Evolutionary conservation across 805 yeast genomes (phyloP), one percentile per base, ranked within the genome.

Genomic region (Clavispora carvajalis): DNA sequence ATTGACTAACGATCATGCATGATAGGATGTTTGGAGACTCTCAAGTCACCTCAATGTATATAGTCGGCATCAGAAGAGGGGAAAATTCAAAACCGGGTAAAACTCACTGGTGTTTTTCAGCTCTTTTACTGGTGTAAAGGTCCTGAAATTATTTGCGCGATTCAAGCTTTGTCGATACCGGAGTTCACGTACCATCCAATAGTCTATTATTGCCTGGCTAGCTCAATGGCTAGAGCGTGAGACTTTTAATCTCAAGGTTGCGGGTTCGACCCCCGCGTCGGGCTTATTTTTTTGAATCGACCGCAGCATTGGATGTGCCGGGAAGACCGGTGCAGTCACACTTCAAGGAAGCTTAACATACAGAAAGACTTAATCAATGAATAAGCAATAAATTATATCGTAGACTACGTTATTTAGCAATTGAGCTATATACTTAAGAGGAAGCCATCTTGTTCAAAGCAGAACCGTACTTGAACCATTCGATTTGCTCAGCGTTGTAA

Each of bases 391-490:
- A 34, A 22, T 33, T 30, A 36, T 37, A 39, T 28, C 31, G 31
- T 28, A 28, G 31, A 28, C 18, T 13, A 28, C 31, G 31, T 28
- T 16, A 28, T 16, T 28, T 28, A 28, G 19, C 31, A 28, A 28
- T 25, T 7, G 15, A 12, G 31, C 31, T 28, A 28, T 28, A 28
- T 28, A 28, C 19, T 28, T 22, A 13, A 15, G 17, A 52, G 38
- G 68, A 51, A 39, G 89, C 85, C 89, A 89, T 87, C 79, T 84
- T 87, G 87, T 93, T 93, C 75, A 93, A 83, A 68, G 99, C 99
- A 57, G 97, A 89, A 76, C 99, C 99, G 60, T 84, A 81, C 80
- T 87, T 91, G 85, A 91, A 91, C 98, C 98, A 91, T 67, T 87
- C 97, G 65, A 91, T 85, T 79, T 91, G 99, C 77, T 93, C 97